Evolutionary conservation across 352 stramenopile genomes (phyloP), one percentile per base, ranked within the genome.

Genomic region (Globisporangium radiosum): DNA sequence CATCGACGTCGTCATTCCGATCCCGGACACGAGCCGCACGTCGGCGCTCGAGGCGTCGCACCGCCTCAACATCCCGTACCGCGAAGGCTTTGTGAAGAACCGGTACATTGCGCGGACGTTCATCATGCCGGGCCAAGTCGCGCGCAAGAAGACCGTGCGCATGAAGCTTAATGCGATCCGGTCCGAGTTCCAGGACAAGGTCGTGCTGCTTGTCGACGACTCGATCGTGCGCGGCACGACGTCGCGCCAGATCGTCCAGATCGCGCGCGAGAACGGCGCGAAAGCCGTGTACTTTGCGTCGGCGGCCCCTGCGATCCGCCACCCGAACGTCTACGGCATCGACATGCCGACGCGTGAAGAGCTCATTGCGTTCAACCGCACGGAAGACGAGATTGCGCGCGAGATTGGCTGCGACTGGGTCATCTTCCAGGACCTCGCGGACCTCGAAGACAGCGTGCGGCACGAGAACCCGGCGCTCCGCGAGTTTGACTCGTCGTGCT

Each of bases 281-380:
- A 96, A 93, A 56, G 97, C 82, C 0, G 85, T 94, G 54, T 99
- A 98, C 79, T 98, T 99, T 62, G 96, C 89, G 19, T 98, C 90
- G 53, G 96, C 97, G 7, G 96, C 97, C 14, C 97, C 97, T 37
- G 92, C 97, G 49, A 98, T 99, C 70, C 90, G 96, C 42, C 96
- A 99, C 76, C 95, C 96, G n/a, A 99, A 99, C 70, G 97, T 99
- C 38, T 99, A 99, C 75, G 97, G 97, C 47, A 99, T 99, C 70
- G 97, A 99, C 72, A 99, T 99, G 84, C 97, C 97, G 8, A 99
- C 97, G 50, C 80, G 85, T 40, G 87, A 97, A 52, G 97, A 99
- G 73, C 82, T 99, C 25, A 97, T 99, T 67, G 97, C 97, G 7
- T 97, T 98, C 71, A 90, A 97, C 69, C 82, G 92, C 53, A 93